Evolutionary conservation across 352 stramenopile genomes (phyloP).

Genomic region (Detonula confervacea): DNA sequence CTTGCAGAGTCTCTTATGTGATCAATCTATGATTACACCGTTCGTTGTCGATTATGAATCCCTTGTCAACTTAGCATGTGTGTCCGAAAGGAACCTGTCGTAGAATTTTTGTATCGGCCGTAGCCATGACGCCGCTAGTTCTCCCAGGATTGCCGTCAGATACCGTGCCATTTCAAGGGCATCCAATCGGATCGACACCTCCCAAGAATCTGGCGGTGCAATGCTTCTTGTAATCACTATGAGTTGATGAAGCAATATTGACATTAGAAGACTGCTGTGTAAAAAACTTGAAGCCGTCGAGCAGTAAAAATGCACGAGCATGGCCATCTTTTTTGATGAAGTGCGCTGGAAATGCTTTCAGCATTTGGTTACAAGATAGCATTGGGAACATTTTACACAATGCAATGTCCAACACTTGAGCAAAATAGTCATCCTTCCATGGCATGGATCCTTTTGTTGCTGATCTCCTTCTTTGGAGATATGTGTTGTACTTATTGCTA

Average conservation of each 20-base stretch:
- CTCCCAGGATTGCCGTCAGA: slow-evolving; percentile 3
- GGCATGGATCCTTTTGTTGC: not conserved
- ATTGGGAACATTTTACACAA: slow-evolving; percentile 16
- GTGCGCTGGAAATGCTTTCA: slow-evolving; percentile 1
- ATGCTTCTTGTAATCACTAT: slow-evolving; percentile 31
- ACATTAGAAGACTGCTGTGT: slow-evolving; percentile 8
- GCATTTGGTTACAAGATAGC: slow-evolving; percentile 14
- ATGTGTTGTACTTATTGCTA: not conserved
- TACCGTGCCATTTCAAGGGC: not conserved
- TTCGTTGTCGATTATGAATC: slow-evolving; percentile 26
- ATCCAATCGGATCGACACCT: slow-evolving; percentile 13
- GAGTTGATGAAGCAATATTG: slow-evolving; percentile 14
- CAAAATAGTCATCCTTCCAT: slow-evolving; percentile 13
- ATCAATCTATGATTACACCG: slow-evolving; percentile 12
- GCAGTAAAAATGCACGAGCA: not conserved
- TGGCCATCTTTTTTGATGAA: slow-evolving; percentile 1
- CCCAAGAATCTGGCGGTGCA: slow-evolving; percentile 20
- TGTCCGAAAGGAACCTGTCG: slow-evolving; percentile 9
- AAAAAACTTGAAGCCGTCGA: not conserved
- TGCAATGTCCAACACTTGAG: slow-evolving; percentile 4
- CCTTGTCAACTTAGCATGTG: slow-evolving; percentile 20
- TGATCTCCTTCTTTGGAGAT: not conserved
- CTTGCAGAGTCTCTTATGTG: slow-evolving; percentile 6
- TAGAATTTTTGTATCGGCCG: slow-evolving; percentile 5
- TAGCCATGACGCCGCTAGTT: slow-evolving; percentile 3